Percentiles rank a stretch among this genome's conserved stretches.
Conservation (phyloP, 805 yeast species). For the Saturnispora silvae region DNA sequence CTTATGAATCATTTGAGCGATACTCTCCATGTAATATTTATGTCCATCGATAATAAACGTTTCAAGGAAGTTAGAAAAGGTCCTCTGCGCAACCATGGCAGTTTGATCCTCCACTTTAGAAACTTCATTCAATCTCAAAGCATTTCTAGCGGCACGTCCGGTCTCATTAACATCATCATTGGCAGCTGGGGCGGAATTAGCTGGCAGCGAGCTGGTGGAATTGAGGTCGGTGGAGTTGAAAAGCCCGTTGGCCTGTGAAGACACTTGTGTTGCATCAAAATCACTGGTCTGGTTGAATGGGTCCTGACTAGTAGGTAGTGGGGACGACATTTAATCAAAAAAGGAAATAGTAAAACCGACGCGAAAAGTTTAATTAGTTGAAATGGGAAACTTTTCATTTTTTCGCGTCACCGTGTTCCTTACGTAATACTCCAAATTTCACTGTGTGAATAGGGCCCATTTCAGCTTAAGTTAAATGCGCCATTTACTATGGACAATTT, state of each 20-base stretch:
- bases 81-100: slow-evolving; percentile 87
- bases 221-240: neutral
- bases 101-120: slow-evolving; percentile 85
- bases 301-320: slow-evolving; percentile 17
- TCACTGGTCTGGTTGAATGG: slow-evolving; percentile 17
- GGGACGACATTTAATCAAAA: slow-evolving; percentile 17
- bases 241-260: slow-evolving; percentile 10
- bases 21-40: slow-evolving; percentile 62
- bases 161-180: slow-evolving; percentile 11
- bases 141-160: slow-evolving; percentile 27
- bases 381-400: too few species aligned
- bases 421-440: too few species aligned
- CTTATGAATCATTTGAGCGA: slow-evolving; percentile 66
- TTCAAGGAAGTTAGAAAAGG: slow-evolving; percentile 76
- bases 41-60: slow-evolving; percentile 39
- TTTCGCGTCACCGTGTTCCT: too few species aligned
- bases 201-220: neutral
- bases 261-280: slow-evolving; percentile 12
- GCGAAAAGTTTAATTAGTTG: too few species aligned
- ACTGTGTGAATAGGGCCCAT: too few species aligned
- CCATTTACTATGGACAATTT: too few species aligned
- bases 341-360: neutral
- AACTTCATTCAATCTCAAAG: slow-evolving; percentile 56
- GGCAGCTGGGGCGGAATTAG: slow-evolving; percentile 2
- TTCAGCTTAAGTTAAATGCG: too few species aligned